These are phyloP conservation scores for Lactarius sp. DNA, from an alignment of 768 basidiomycete species.

Conservation along the genomic window DNA sequence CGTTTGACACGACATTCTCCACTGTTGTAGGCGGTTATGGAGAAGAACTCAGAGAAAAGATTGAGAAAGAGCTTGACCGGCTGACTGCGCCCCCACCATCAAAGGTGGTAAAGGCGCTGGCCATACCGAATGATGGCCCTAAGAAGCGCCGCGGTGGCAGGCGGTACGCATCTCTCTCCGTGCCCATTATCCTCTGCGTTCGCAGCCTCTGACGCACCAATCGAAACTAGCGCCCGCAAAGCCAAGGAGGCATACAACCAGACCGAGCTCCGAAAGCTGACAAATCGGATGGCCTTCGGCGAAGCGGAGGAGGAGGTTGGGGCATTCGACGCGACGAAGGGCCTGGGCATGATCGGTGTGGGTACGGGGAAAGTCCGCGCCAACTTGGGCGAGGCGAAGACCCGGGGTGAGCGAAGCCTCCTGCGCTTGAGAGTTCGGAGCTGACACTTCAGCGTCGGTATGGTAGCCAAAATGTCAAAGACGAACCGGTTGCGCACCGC, in stretches of 20 bases:
- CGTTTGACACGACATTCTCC: neutral
- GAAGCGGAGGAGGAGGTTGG: constrained; percentile 95
- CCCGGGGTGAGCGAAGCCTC: constrained; percentile 58
- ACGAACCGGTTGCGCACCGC: constrained; percentile 88
- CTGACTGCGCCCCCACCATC: constrained; percentile 91
- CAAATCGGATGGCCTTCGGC: constrained; percentile 95
- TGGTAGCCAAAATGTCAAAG: constrained; percentile 89
- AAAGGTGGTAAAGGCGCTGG: constrained; percentile 89
- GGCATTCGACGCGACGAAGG: constrained; percentile 96
- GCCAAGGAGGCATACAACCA: constrained; percentile 98
- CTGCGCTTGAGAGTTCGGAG: neutral
- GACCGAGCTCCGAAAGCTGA: constrained; percentile 93
- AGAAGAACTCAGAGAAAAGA: constrained; percentile 69
- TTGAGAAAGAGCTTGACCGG: constrained; percentile 90
- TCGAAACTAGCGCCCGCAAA: constrained; percentile 70
- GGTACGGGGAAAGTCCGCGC: constrained; percentile 87
- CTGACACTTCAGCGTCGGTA: constrained; percentile 11
- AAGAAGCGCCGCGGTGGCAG: constrained; percentile 96
- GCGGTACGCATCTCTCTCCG: constrained; percentile 47
- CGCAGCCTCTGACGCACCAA: neutral
- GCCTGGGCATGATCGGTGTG: constrained; percentile 92
- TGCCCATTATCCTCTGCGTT: neutral
- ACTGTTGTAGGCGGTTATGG: constrained; percentile 65
- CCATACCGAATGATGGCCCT: constrained; percentile 91
- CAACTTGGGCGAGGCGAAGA: constrained; percentile 81